Evolutionary conservation across 345 rosid species (phyloP), one percentile per base, ranked within the genome.

Genomic region (Erodium maritimum): DNA sequence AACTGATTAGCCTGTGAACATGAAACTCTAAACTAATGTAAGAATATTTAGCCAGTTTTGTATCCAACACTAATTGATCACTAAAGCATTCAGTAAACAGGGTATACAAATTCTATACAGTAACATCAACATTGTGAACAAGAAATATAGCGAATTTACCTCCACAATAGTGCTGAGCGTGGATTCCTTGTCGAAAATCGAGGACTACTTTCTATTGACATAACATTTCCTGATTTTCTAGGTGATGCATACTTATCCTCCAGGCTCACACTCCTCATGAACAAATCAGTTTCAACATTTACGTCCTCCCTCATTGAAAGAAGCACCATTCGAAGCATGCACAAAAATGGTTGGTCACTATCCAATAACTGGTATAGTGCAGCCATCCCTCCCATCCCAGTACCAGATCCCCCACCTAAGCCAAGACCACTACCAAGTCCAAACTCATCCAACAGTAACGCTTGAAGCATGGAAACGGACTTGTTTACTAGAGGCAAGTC

Each of bases 301-400:
- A 87, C 99, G 62, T 89, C 97, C 72, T 94, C 97, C 77, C 99
- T 83, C 91, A 90, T 87, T 60, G 97, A 87, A 61, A 94, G 84
- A 67, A 94, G 97, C 57, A 85, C 95, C 97, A 94, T 87, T 17
- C 99, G 93, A 23, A 94, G 93, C 97, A 94, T 94, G 79, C 99
- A 94, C 62, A 94, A 74, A 76, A 94, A 94, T 42, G 99, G 99
- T 70, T 94, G 99, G 70, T 94, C 99, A 67, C 99, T 94, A 71
- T 94, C 99, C 68, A 94, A 69, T 55, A 90, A 73, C 70, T 94
- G 99, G 79, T 90, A 94, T 55, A 94, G 88, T 51, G 94, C 86
- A 29, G 96, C 73, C 99, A 94, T 90, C 64, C 97, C 99, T 74
- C 99, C 99, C 99, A 94, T 94, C 63, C 99, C 99, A 69, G 99